phyloP scores from a whole-genome alignment of 2,329 filamentous ascomycete species.

The Trichoderma aggressivum region DNA sequence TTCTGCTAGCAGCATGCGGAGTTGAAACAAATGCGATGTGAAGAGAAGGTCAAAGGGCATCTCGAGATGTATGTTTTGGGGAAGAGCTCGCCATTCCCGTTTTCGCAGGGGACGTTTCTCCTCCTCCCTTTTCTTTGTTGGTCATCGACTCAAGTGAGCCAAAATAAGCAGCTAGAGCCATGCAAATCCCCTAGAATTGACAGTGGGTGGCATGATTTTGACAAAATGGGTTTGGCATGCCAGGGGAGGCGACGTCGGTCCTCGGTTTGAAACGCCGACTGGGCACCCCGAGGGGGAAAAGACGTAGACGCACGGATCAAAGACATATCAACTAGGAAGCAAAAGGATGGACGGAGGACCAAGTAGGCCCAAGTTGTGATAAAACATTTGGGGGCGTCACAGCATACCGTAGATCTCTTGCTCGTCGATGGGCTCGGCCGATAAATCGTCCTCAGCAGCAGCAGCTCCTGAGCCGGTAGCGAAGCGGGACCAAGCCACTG shows the following conservation, averaged over 20 bases:
- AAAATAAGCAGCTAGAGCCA: neutral
- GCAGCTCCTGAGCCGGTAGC: constrained; percentile 36
- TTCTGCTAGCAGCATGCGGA: neutral
- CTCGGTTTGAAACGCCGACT: neutral
- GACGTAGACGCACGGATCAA: neutral
- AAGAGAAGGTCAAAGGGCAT: too few species aligned
- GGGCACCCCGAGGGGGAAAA: neutral
- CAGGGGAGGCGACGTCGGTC: neutral
- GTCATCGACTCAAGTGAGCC: neutral
- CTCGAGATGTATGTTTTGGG: neutral
- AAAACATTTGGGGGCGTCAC: neutral
- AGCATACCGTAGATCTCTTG: constrained; percentile 88
- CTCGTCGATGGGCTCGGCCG: constrained; percentile 83
- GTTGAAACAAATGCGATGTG: neutral
- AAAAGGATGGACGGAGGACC: neutral
- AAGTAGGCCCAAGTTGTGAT: neutral
- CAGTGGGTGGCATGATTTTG: neutral
- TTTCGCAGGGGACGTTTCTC: neutral
- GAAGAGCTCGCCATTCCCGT: too few species aligned
- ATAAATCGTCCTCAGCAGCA: constrained; percentile 49
- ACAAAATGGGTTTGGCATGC: neutral
- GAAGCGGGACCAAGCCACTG: constrained; percentile 30
- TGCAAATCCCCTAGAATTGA: neutral
- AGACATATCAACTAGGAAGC: neutral
- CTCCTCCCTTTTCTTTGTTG: neutral